Conservation (phyloP, 2,329 filamentous ascomycete genomes). For the Apiospora arundinis region DNA sequence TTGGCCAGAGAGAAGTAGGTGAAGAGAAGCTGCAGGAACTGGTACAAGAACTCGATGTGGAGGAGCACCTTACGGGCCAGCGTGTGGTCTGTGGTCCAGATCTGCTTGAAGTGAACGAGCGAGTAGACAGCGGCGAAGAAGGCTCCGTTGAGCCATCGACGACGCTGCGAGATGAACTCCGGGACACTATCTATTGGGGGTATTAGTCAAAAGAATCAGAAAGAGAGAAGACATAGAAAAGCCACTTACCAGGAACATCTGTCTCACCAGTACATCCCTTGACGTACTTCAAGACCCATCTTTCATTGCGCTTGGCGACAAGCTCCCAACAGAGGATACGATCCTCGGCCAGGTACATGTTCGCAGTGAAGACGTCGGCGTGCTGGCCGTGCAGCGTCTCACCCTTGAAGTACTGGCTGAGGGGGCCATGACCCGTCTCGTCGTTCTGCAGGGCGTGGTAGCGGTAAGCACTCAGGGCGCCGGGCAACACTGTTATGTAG, state of each 20-base stretch:
- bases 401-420: slow-evolving; percentile 96
- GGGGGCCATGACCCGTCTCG: slow-evolving; percentile 87
- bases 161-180: slow-evolving; percentile 95
- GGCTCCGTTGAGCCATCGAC: slow-evolving; percentile 96
- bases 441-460: slow-evolving; percentile 96
- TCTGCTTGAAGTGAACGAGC: slow-evolving; percentile 90
- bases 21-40: slow-evolving; percentile 90
- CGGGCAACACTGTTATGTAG: slow-evolving; percentile 95
- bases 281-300: slow-evolving; percentile 98
- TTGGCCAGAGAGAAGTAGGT: slow-evolving; percentile 98
- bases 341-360: slow-evolving; percentile 99
- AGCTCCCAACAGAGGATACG: slow-evolving; percentile 96
- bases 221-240: no score
- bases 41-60: slow-evolving; percentile 95
- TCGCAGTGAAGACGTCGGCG: slow-evolving; percentile 96
- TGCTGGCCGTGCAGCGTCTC: slow-evolving; percentile 90
- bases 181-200: slow-evolving; percentile 78
- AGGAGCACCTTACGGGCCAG: slow-evolving; percentile 87
- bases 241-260: slow-evolving; percentile 91
- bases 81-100: slow-evolving; percentile 93
- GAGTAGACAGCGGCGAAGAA: slow-evolving; percentile 99
- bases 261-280: slow-evolving; percentile 97
- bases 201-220: slow-evolving; percentile 33
- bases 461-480: slow-evolving; percentile 97
- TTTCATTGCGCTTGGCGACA: slow-evolving; percentile 90